A percentile compares a stretch with the other conserved stretches of the same genome.
These are phyloP conservation scores for Paulownia fortunei DNA, from an alignment of 257 asterid species.

Conservation along the genomic window DNA sequence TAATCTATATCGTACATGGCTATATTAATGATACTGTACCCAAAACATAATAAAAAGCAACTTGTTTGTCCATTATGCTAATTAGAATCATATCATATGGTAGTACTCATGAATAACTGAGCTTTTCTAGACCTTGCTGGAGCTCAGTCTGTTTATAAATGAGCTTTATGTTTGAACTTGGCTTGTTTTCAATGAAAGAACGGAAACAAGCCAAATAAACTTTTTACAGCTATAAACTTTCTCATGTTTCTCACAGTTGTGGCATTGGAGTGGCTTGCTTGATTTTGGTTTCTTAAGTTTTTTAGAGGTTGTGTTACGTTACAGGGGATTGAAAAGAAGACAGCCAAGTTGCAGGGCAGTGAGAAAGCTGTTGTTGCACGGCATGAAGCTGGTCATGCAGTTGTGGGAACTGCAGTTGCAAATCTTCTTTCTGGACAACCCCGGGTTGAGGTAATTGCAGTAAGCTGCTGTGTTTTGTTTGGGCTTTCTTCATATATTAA, in stretches of 20 bases:
- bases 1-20: neutral
- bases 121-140: neutral
- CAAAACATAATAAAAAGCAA: conserved; percentile 7
- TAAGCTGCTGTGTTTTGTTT: conserved; percentile 16
- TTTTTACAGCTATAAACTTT: conserved; percentile 6
- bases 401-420: conserved; percentile 98
- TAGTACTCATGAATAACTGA: neutral
- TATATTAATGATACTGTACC: neutral
- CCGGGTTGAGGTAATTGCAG: conserved; percentile 82
- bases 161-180: conserved; percentile 4
- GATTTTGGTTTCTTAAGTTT: conserved; percentile 26
- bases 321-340: conserved; percentile 99
- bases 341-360: conserved; percentile 85
- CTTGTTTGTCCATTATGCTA: conserved; percentile 15
- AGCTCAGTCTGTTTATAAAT: neutral
- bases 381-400: conserved; percentile 99
- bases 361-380: conserved; percentile 99
- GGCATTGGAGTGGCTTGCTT: conserved; percentile 21
- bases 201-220: neutral
- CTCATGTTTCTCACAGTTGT: neutral
- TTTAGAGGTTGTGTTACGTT: conserved; percentile 28
- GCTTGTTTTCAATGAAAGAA: conserved; percentile 18
- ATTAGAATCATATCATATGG: neutral
- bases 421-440: conserved; percentile 96
- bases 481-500: conserved; percentile 13